A percentile compares a stretch with the other conserved stretches of the same genome.
Conservation (phyloP, 2,329 filamentous ascomycete species). For the Talaromyces verruculosus region DNA sequence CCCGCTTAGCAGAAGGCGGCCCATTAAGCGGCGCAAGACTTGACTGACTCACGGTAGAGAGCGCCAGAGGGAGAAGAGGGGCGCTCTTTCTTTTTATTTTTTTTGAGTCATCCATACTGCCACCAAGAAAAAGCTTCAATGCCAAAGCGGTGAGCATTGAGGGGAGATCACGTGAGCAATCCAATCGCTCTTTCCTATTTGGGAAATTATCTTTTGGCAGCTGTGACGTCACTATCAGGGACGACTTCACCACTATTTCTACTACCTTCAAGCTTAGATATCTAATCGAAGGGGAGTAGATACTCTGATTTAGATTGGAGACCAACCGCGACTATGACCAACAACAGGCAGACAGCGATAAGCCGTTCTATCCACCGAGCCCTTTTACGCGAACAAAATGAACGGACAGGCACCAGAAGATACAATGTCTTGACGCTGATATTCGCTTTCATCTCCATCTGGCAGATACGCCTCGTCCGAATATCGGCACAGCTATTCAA, state of each 20-base stretch:
- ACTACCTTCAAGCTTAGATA: not conserved
- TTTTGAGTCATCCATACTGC: slow-evolving; percentile 12
- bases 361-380: slow-evolving; percentile 34
- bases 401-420: slow-evolving; percentile 24
- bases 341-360: slow-evolving; percentile 10
- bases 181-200: slow-evolving; percentile 9
- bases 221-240: slow-evolving; percentile 22
- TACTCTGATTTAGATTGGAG: not conserved
- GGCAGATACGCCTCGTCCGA: slow-evolving; percentile 50
- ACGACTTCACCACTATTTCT: not conserved
- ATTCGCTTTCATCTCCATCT: slow-evolving; percentile 56
- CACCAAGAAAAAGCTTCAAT: slow-evolving; percentile 7
- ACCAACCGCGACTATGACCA: not conserved
- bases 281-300: not conserved
- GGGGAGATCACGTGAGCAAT: slow-evolving; percentile 4
- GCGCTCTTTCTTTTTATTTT: slow-evolving; percentile 14
- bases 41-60: slow-evolving; percentile 18
- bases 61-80: slow-evolving; percentile 2
- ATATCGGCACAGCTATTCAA: slow-evolving; percentile 52
- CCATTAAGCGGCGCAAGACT: slow-evolving; percentile 32
- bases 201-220: slow-evolving; percentile 13
- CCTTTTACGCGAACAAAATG: slow-evolving; percentile 31
- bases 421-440: slow-evolving; percentile 46
- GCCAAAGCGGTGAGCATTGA: slow-evolving; percentile 3
- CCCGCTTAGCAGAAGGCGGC: slow-evolving; percentile 42